These are phyloP conservation scores for Dianthus caryophyllus DNA, from an alignment of 148 eudicot species.

Conservation along the genomic window DNA sequence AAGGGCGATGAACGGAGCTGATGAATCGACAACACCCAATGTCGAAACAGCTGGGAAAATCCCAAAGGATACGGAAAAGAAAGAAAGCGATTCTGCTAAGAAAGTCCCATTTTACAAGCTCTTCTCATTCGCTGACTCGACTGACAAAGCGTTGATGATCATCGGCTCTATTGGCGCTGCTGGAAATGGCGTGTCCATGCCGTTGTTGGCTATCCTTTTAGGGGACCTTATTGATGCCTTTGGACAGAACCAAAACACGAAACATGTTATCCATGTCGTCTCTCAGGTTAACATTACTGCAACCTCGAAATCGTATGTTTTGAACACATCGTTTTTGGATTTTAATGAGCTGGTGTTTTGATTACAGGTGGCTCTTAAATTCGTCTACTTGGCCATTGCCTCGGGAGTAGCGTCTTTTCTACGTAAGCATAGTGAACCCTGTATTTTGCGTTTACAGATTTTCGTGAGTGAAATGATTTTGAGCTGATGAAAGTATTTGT, in stretches of 20 bases:
- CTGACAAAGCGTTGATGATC: constrained; percentile 50
- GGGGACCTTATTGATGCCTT: constrained; percentile 59
- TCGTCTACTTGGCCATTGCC: constrained; percentile 53
- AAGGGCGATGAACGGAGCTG: constrained; percentile 4
- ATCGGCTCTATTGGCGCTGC: constrained; percentile 56
- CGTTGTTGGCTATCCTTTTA: constrained; percentile 51
- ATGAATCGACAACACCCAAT: constrained; percentile 14
- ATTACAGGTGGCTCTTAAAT: constrained; percentile 50
- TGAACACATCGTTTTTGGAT: neutral
- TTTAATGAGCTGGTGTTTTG: neutral
- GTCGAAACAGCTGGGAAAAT: neutral
- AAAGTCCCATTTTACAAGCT: constrained; percentile 56
- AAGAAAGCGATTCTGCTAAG: constrained; percentile 15
- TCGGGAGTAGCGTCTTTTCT: constrained; percentile 47
- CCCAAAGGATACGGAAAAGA: constrained; percentile 9
- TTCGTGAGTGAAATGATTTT: neutral
- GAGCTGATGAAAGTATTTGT: neutral
- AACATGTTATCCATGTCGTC: constrained; percentile 32
- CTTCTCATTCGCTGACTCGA: constrained; percentile 57
- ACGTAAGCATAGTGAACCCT: constrained; percentile 37
- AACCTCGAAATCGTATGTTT: neutral
- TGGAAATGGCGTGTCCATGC: constrained; percentile 53
- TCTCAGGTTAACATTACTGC: constrained; percentile 35
- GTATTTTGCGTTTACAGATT: neutral
- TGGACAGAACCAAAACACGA: constrained; percentile 41